phyloP scores from a whole-genome alignment of 768 basidiomycete genomes.

The Lactarius psammicola region DNA sequence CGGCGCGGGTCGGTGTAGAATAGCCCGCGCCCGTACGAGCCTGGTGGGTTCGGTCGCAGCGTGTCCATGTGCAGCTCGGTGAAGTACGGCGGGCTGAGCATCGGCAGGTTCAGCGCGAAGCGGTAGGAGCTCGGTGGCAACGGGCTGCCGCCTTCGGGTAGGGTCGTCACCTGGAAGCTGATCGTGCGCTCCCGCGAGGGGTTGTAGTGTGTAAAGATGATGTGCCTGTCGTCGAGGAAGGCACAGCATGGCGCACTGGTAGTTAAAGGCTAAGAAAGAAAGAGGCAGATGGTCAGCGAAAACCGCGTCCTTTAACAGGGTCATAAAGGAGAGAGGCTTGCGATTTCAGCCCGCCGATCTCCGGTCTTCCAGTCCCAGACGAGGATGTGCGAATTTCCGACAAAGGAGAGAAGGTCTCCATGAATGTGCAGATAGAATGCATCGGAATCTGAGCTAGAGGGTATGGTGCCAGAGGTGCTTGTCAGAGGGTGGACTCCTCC shows the following conservation, averaged over 20 bases:
- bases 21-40: background rate
- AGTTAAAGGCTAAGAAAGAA: background rate
- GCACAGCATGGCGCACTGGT: background rate
- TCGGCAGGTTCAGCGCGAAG: background rate
- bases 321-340: background rate
- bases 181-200: background rate
- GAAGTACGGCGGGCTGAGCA: background rate
- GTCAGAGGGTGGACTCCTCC: constrained; percentile 15
- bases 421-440: background rate
- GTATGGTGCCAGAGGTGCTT: constrained; percentile 6
- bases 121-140: background rate
- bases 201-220: background rate
- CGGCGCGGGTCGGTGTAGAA: background rate
- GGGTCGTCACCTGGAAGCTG: background rate
- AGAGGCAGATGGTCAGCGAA: background rate
- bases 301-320: background rate
- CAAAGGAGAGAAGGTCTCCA: background rate
- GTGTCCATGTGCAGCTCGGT: background rate
- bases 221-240: constrained; percentile 6
- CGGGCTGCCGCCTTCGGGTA: background rate
- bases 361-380: constrained; percentile 18
- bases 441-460: background rate
- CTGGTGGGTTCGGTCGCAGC: background rate
- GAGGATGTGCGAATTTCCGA: background rate
- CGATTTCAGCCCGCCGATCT: background rate